Evolutionary conservation across 1,284 basidiomycete species (phyloP), one percentile per base, ranked within the genome.

Genomic region (Papiliotrema terrestris): DNA sequence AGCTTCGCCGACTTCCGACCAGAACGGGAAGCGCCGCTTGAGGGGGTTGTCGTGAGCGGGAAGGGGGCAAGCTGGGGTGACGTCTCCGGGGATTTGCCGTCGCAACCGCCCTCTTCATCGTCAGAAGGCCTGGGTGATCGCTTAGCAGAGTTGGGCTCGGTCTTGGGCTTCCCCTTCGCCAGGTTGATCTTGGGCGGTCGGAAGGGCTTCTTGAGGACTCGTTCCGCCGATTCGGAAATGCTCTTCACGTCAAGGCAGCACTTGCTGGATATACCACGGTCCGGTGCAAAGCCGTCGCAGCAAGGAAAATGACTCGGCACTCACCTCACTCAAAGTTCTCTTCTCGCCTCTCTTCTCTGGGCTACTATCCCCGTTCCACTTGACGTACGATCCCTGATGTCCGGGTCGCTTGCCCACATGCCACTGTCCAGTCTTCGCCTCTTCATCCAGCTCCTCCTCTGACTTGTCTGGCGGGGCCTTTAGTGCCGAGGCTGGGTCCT

Each of bases 171-270:
- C 6, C 38, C 46, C 45, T 25, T 17, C 8, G 52, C 36, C 14
- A 48, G 49, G 23, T 45, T 42, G 47, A 57, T 49, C 44, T 53
- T 45, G 17, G 72, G 72, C 2, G 65, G 61, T 20, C 58, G 59
- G 59, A 73, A 74, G 0, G 72, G 72, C 35, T 67, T 66, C 55
- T 74, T 74, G 14, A 74, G 59, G 1, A 71, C 62, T 19, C 61
- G 59, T 23, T 61, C 60, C 13, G 65, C 60, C 3, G 51, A 53
- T 23, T 46, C 42, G 15, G 17, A 26, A n/a, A 62, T 62, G 51
- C 54, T 59, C 64, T 68, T 29, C 6, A 13, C 25, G 35, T 19
- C 23, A 43, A 49, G n/a, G n/a, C n/a, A 37, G 39, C 4, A 22
- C 48, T 17, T 43, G n/a, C n/a, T n/a, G n/a, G n/a, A n/a, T n/a